Conservation (phyloP, 2,329 filamentous ascomycete genomes). For the Gliomastix tumulicola region DNA sequence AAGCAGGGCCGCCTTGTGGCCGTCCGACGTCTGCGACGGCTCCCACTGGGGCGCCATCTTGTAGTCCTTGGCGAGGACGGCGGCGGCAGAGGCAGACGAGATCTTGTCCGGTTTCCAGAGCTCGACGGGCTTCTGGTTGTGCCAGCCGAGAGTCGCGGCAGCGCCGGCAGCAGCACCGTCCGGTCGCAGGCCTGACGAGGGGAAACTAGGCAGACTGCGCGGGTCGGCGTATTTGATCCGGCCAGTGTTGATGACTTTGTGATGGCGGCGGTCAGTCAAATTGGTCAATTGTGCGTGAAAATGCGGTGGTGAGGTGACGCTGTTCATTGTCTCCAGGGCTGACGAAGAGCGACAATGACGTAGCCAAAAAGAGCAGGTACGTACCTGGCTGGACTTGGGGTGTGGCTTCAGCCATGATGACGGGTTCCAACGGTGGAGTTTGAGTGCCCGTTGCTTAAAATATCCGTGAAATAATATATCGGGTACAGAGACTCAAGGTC, state of each 20-base stretch:
- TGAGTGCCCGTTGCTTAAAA: too few relatives aligned
- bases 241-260: constrained; percentile 22
- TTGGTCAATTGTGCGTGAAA: too few relatives aligned
- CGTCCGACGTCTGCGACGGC: constrained; percentile 55
- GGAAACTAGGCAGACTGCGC: constrained; percentile 67
- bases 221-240: constrained; percentile 65
- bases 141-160: constrained; percentile 68
- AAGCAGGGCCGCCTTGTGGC: constrained; percentile 67
- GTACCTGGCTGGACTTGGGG: constrained; percentile 4
- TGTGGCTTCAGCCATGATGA: constrained; percentile 4
- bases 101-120: constrained; percentile 58
- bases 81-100: constrained; percentile 40
- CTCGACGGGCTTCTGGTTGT: constrained; percentile 58
- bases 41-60: constrained; percentile 49
- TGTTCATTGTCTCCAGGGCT: too few relatives aligned
- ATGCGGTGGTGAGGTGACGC: too few relatives aligned
- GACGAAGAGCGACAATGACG: too few relatives aligned
- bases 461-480: too few relatives aligned
- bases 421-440: too few relatives aligned
- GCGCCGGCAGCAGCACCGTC: constrained; percentile 61
- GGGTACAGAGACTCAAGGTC: too few relatives aligned
- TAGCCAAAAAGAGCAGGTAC: background rate
- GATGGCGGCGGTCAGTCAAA: too few relatives aligned
- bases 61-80: constrained; percentile 32
- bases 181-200: constrained; percentile 53